Percentiles rank a stretch among this genome's conserved stretches.
Conservation (phyloP, 2,329 filamentous ascomycete species). For the Hymenoscyphus fraxineus region DNA sequence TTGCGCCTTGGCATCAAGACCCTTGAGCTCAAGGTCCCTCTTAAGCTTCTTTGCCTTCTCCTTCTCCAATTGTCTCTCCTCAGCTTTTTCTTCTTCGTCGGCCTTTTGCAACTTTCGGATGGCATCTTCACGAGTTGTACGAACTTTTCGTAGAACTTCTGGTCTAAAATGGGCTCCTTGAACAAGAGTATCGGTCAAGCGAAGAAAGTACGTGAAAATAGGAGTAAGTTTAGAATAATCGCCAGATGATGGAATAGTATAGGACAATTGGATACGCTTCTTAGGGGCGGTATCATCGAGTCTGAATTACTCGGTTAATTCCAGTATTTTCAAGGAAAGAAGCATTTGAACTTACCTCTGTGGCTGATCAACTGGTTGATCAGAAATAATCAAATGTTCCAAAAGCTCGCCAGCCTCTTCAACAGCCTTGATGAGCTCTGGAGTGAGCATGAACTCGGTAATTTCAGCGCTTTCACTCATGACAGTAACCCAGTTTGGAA, state of each 20-base stretch:
- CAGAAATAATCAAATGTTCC: slow-evolving; percentile 83
- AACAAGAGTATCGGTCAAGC: slow-evolving; percentile 78
- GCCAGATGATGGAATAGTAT: slow-evolving; percentile 62
- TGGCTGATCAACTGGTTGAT: slow-evolving; percentile 86
- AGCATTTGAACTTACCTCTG: slow-evolving; percentile 59
- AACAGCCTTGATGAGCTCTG: slow-evolving; percentile 80
- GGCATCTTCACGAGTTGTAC: slow-evolving; percentile 73
- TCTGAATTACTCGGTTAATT: slow-evolving; percentile 41
- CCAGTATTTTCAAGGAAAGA: neutral
- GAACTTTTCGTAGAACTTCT: slow-evolving; percentile 83
- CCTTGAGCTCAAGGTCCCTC: slow-evolving; percentile 75
- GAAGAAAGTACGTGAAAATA: slow-evolving; percentile 77
- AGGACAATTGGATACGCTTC: slow-evolving; percentile 80
- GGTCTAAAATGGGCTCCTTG: slow-evolving; percentile 78
- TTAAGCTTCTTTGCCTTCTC: slow-evolving; percentile 83
- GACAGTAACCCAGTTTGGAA: slow-evolving; percentile 84
- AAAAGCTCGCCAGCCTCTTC: slow-evolving; percentile 74
- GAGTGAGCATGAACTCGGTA: slow-evolving; percentile 79
- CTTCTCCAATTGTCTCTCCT: slow-evolving; percentile 68
- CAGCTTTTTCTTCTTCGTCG: slow-evolving; percentile 75
- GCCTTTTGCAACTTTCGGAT: slow-evolving; percentile 74
- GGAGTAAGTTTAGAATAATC: slow-evolving; percentile 66
- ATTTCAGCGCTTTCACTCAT: slow-evolving; percentile 98
- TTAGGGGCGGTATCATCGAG: slow-evolving; percentile 78
- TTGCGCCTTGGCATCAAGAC: slow-evolving; percentile 76